Evolutionary conservation across 108 stramenopile species (phyloP).

Genomic region (Chaetoceros tenuissimus): DNA sequence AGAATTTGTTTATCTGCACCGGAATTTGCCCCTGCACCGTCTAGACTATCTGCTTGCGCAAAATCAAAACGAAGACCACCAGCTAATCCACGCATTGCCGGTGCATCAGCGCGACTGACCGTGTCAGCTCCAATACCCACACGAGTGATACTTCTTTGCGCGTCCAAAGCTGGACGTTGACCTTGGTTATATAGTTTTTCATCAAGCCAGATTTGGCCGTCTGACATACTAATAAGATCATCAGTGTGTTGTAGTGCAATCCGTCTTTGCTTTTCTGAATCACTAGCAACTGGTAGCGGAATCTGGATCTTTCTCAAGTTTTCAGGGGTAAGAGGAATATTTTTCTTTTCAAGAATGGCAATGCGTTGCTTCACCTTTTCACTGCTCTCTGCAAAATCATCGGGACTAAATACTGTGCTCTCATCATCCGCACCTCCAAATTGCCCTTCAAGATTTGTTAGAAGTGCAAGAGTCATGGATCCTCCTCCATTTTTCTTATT

Average conservation of each 20-base stretch:
- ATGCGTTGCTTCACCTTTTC: constrained; percentile 60
- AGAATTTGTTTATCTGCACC: constrained; percentile 45
- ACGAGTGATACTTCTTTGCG: constrained; percentile 73
- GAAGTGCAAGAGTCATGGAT: constrained; percentile 62
- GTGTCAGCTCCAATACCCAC: constrained; percentile 87
- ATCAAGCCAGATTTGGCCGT: constrained; percentile 83
- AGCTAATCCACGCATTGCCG: constrained; percentile 67
- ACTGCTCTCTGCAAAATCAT: constrained; percentile 57
- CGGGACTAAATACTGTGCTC: constrained; percentile 29
- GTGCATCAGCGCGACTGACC: constrained; percentile 75
- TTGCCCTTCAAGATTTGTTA: constrained; percentile 44
- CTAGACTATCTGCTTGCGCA: constrained; percentile 65
- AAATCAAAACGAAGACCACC: constrained; percentile 75
- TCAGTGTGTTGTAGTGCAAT: constrained; percentile 77
- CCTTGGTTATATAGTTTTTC: constrained; percentile 33
- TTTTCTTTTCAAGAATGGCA: constrained; percentile 46
- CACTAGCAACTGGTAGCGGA: constrained; percentile 54
- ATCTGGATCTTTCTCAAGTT: constrained; percentile 76
- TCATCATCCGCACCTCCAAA: constrained; percentile 20
- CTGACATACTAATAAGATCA: constrained; percentile 87
- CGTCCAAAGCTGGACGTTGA: constrained; percentile 69
- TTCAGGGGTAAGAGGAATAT: constrained; percentile 71
- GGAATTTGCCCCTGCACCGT: constrained; percentile 30
- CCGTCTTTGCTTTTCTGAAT: constrained; percentile 48
- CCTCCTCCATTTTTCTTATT: constrained; percentile 67